A percentile compares a stretch with the other conserved stretches of the same genome.
phyloP scores from a whole-genome alignment of 352 stramenopile genomes.

The Globisporangium barbulae region DNA sequence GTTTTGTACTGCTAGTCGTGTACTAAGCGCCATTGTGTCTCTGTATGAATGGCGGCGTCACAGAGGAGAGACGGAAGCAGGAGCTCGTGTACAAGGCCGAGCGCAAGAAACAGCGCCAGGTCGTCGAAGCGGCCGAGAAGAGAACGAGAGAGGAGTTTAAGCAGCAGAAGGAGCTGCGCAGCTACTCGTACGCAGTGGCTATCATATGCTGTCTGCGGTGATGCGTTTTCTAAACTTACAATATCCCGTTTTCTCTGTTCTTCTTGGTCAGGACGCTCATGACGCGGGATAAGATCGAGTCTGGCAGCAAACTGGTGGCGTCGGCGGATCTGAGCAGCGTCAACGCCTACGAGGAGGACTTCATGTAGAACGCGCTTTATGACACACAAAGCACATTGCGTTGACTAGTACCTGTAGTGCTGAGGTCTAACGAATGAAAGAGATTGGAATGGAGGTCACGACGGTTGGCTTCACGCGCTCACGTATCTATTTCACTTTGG shows the following conservation, averaged over 20 bases:
- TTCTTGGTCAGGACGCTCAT: conserved; percentile 38
- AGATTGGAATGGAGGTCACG: background rate
- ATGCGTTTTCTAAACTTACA: background rate
- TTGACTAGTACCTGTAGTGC: background rate
- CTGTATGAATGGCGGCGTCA: conserved; percentile 2
- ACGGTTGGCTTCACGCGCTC: background rate
- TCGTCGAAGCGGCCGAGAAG: conserved; percentile 43
- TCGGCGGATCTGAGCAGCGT: conserved; percentile 12
- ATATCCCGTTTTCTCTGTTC: background rate
- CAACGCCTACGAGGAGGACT: conserved; percentile 79
- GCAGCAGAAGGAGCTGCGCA: conserved; percentile 72
- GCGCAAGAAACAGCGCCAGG: conserved; percentile 64
- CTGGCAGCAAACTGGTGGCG: conserved; percentile 24
- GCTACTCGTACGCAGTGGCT: conserved; percentile 53
- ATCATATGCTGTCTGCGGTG: background rate
- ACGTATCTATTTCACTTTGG: background rate
- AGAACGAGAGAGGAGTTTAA: conserved; percentile 61
- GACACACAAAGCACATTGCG: background rate
- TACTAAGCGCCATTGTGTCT: background rate
- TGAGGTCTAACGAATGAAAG: background rate
- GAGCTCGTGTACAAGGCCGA: conserved; percentile 71
- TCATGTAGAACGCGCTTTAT: conserved; percentile 40
- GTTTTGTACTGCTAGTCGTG: background rate
- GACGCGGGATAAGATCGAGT: conserved; percentile 65
- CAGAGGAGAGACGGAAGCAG: conserved; percentile 61